Evolutionary conservation across 75 land plant species (phyloP), one percentile per base, ranked within the genome.

Genomic region (Pinus albicaulis): DNA sequence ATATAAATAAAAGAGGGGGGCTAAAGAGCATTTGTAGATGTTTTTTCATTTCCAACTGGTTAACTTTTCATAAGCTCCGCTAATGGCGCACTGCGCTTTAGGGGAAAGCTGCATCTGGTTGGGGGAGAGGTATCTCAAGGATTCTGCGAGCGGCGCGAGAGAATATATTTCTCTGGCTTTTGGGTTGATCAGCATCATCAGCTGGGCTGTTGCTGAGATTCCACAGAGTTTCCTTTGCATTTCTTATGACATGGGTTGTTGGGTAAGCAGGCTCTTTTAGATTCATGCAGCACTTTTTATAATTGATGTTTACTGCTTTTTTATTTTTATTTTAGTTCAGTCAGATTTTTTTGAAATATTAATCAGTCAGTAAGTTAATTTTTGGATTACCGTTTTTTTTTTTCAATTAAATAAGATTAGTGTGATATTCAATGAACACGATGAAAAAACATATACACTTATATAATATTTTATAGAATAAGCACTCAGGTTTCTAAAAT

Each of bases 121-220:
- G n/a, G n/a, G n/a, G n/a, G n/a, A n/a, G n/a, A n/a, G 96, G 94
- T 88, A 88, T 81, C 63, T 94, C 38, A 74, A 74, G 55, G 85
- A 86, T 55, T 90, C 92, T 75, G 84, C 89, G 19, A 90, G 92
- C 71, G 80, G 73, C 62, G 55, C 20, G 25, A 88, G 80, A 56
- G 95, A 94, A 62, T 74, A 59, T 17, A 68, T 83, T 22, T 91
- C 96, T 15, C 78, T 92, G n/a, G 52, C 44, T 0, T 79, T 95
- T 24, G 98, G 98, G 1, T 7, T 92, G 72, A 34, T 90, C 28
- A 95, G 98, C 69, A 82, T 92, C 41, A 2, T 90, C 75, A 83
- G 87, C 56, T 95, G 95, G 98, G 87, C 78, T 4, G 75, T 90
- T 34, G 95, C 98, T 11, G 98, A 95, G 73, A 76, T 95, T 3